Conservation (phyloP, 768 basidiomycete species). For the Nidularia sp. region DNA sequence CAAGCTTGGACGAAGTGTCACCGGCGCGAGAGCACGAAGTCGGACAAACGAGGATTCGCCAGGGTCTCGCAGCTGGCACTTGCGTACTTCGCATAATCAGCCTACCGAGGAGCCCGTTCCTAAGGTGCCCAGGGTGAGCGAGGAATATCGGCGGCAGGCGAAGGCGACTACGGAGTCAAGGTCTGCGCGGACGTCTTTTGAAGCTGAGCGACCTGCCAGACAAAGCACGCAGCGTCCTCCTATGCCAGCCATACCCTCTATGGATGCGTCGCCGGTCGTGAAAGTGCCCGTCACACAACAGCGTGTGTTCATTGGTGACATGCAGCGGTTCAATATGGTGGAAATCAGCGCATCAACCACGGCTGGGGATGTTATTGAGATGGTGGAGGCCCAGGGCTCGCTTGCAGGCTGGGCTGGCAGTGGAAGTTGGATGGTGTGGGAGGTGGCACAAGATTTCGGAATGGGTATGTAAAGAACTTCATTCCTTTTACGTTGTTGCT, state of each 20-base stretch:
- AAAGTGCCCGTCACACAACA: slow-evolving; percentile 44
- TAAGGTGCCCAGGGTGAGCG: slow-evolving; percentile 13
- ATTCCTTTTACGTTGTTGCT: neutral
- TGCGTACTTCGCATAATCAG: slow-evolving; percentile 11
- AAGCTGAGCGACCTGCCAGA: slow-evolving; percentile 1
- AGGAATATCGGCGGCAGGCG: slow-evolving; percentile 15
- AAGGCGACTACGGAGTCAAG: slow-evolving; percentile 6
- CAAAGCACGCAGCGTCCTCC: neutral
- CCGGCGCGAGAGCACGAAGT: slow-evolving; percentile 15
- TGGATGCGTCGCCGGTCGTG: neutral
- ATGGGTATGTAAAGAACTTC: slow-evolving; percentile 59
- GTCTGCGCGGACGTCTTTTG: slow-evolving; percentile 17
- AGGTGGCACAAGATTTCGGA: slow-evolving; percentile 87
- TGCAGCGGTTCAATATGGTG: slow-evolving; percentile 73
- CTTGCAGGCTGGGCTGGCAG: slow-evolving; percentile 53
- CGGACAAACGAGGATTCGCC: slow-evolving; percentile 13
- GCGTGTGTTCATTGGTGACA: slow-evolving; percentile 72
- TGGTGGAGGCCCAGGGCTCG: slow-evolving; percentile 63
- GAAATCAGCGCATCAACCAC: slow-evolving; percentile 64
- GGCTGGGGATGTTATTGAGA: slow-evolving; percentile 68
- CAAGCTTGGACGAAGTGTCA: slow-evolving; percentile 30
- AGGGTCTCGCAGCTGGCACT: neutral
- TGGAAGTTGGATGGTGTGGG: slow-evolving; percentile 88
- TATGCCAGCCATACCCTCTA: neutral
- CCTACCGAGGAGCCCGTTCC: slow-evolving; percentile 13